Evolutionary conservation across 2,329 filamentous ascomycete genomes (phyloP).

Genomic region (Trichoderma breve): DNA sequence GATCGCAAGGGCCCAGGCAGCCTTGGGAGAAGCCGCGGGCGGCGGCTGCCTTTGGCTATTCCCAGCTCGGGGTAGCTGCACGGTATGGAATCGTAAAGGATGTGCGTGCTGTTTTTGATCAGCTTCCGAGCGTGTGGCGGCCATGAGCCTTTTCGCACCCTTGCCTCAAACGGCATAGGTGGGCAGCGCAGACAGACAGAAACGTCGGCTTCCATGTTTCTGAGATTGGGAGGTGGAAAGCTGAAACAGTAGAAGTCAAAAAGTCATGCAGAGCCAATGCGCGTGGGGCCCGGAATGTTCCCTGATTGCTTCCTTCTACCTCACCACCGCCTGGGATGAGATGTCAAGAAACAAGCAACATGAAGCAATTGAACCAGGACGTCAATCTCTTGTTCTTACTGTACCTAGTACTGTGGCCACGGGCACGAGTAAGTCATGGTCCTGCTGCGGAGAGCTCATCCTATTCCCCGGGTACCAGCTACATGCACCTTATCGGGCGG

Average conservation of each 20-base stretch:
- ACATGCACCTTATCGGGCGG: background rate
- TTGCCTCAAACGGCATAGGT: background rate
- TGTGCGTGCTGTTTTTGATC: background rate
- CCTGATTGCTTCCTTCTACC: background rate
- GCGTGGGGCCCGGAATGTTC: conserved; percentile 2
- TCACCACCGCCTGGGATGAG: background rate
- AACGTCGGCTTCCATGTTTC: background rate
- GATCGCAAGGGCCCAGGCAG: background rate
- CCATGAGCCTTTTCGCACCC: background rate
- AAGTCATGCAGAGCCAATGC: conserved; percentile 1
- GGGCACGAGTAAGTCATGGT: background rate
- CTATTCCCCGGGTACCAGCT: background rate
- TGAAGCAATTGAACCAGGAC: background rate
- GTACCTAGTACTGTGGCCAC: background rate
- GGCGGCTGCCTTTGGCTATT: background rate
- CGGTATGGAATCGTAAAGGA: background rate
- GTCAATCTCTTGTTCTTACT: background rate
- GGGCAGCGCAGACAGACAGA: background rate
- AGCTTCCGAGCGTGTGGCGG: background rate
- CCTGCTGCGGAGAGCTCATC: background rate
- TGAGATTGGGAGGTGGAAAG: background rate
- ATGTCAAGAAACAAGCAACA: background rate
- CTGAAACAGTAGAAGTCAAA: conserved; percentile 2
- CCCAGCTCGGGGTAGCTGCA: background rate
- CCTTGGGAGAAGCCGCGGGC: background rate